phyloP scores from a whole-genome alignment of 139 green algal genomes.

The Micractinium conductrix region DNA sequence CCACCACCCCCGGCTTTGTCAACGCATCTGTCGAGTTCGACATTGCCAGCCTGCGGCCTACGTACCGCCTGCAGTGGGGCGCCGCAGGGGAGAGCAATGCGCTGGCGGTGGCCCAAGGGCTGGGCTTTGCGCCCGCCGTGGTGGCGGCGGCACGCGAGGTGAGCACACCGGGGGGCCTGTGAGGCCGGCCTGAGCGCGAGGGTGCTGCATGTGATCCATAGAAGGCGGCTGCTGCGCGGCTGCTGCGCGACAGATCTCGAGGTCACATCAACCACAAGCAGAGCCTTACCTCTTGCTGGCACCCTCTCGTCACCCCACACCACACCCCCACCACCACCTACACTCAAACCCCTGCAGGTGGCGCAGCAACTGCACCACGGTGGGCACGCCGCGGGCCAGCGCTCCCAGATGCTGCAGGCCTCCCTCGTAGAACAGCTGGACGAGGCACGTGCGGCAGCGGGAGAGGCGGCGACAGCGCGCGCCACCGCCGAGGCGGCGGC shows the following conservation, averaged over 20 bases:
- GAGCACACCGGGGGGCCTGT: no score
- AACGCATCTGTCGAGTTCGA: slow-evolving; percentile 78
- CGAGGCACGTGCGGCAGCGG: background rate
- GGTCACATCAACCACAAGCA: no score
- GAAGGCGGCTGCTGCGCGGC: no score
- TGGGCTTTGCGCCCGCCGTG: slow-evolving; percentile 61
- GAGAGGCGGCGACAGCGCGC: background rate
- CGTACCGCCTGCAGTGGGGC: slow-evolving; percentile 71
- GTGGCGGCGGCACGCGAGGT: slow-evolving; percentile 53
- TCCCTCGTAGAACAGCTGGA: slow-evolving; percentile 45
- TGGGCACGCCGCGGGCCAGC: background rate
- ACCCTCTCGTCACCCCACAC: background rate
- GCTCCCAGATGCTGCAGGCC: slow-evolving; percentile 28
- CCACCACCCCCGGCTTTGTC: slow-evolving; percentile 39
- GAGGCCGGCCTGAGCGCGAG: no score
- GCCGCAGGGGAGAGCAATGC: slow-evolving; percentile 58
- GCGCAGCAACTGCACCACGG: slow-evolving; percentile 24
- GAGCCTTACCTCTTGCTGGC: no score
- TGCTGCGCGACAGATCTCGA: background rate
- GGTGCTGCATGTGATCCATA: no score
- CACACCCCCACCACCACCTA: no score
- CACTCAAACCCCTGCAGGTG: slow-evolving; percentile 1
- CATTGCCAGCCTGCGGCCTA: slow-evolving; percentile 60
- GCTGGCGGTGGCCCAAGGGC: slow-evolving; percentile 58
- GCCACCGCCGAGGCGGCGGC: slow-evolving; percentile 17